Percentiles rank a stretch among this genome's conserved stretches.
Evolutionary conservation across 495 filamentous ascomycete genomes (phyloP).

Genomic region (Amniculicola lignicola): DNA sequence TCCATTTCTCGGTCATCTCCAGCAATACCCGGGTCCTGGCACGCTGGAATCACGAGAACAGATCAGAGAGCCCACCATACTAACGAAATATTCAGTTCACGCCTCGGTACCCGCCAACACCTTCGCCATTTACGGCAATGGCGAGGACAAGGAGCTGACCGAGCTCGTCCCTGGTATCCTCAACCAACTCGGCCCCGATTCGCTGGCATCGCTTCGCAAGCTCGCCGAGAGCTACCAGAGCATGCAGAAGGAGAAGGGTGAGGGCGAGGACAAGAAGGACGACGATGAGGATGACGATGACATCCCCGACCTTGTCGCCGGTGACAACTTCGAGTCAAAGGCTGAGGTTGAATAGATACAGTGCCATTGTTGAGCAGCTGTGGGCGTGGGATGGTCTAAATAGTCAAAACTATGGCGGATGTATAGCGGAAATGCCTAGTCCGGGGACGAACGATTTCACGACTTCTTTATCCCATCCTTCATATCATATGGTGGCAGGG

Average conservation of each 20-base stretch:
- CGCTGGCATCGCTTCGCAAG: conserved; percentile 95
- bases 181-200: conserved; percentile 98
- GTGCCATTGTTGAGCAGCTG: background rate
- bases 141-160: conserved; percentile 99
- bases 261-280: conserved; percentile 65
- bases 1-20: conserved; percentile 4
- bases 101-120: conserved; percentile 94
- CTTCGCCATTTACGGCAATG: conserved; percentile 98
- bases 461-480: conserved; percentile 1
- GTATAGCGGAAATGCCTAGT: no score
- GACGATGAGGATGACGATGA: conserved; percentile 77
- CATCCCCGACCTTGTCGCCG: conserved; percentile 93
- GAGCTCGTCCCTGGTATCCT: conserved; percentile 99
- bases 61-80: no score
- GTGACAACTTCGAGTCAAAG: conserved; percentile 94
- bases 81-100: no score
- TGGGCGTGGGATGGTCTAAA: conserved; percentile 2
- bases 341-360: conserved; percentile 65
- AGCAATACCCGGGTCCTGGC: no score
- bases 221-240: conserved; percentile 99
- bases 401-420: background rate
- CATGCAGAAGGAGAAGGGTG: conserved; percentile 91
- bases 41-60: no score
- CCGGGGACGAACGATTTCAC: no score
- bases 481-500: conserved; percentile 14